These are phyloP conservation scores for Symbiodinium pilosum DNA, from an alignment of 73 alveolate species.

Conservation along the genomic window DNA sequence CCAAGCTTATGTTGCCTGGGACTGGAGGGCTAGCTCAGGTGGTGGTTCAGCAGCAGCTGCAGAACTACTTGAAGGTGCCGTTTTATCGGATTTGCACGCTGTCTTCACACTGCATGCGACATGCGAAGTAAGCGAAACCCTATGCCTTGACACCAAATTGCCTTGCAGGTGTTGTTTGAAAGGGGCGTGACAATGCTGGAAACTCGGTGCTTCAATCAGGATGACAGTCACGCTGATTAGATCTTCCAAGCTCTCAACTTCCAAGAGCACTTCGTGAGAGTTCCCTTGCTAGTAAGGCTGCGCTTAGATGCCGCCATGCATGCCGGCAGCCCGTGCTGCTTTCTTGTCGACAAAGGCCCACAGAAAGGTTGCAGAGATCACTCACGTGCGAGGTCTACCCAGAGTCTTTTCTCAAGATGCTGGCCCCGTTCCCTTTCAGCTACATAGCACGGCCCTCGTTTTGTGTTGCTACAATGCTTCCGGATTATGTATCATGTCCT, in stretches of 20 bases:
- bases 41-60: constrained; percentile 53
- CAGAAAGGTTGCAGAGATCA: not conserved
- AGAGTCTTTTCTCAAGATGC: constrained; percentile 26
- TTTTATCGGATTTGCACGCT: too few relatives aligned
- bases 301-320: constrained; percentile 89
- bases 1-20: too few relatives aligned
- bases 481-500: not conserved
- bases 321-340: not conserved
- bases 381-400: constrained; percentile 44
- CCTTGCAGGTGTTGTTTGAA: constrained; percentile 34
- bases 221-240: not conserved
- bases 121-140: too few relatives aligned
- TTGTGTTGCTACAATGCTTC: not conserved
- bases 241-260: not conserved
- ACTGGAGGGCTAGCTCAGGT: not conserved
- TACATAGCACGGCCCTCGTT: not conserved
- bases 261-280: not conserved
- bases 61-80: constrained; percentile 60
- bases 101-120: too few relatives aligned
- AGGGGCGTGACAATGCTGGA: constrained; percentile 64
- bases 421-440: constrained; percentile 21
- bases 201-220: not conserved
- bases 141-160: too few relatives aligned
- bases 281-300: constrained; percentile 13
- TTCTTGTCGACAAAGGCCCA: not conserved